These are phyloP conservation scores for Hanseniaspora mollemarum DNA, from an alignment of 805 yeast genomes.

Conservation along the genomic window DNA sequence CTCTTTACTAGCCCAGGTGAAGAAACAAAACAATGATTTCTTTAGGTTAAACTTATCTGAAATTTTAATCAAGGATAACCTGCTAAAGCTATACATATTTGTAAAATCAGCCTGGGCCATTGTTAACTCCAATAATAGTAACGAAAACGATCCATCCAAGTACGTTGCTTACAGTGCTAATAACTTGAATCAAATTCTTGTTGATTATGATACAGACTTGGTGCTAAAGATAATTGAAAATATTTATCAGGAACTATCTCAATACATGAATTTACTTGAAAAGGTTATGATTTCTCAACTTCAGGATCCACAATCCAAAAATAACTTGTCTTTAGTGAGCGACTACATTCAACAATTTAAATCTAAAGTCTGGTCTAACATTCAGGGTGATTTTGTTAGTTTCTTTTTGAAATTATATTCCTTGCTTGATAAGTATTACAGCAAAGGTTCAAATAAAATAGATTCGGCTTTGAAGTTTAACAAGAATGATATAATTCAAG, in stretches of 20 bases:
- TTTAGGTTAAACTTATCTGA: slow-evolving; percentile 32
- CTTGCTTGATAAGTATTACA: slow-evolving; percentile 45
- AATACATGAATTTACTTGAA: slow-evolving; percentile 36
- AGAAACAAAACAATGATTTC: slow-evolving; percentile 10
- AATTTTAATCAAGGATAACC: slow-evolving; percentile 39
- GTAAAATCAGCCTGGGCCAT: slow-evolving; percentile 51
- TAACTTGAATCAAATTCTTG: slow-evolving; percentile 45
- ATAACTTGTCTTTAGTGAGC: slow-evolving; percentile 19
- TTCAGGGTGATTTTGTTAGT: slow-evolving; percentile 52
- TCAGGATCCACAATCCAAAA: slow-evolving; percentile 4
- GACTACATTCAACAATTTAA: slow-evolving; percentile 44
- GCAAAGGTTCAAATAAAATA: slow-evolving; percentile 29
- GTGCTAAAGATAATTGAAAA: slow-evolving; percentile 44
- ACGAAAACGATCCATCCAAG: slow-evolving; percentile 37
- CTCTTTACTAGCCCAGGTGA: not conserved
- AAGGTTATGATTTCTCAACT: slow-evolving; percentile 20
- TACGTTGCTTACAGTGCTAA: slow-evolving; percentile 55
- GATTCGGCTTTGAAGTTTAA: slow-evolving; percentile 38
- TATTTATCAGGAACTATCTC: slow-evolving; percentile 44
- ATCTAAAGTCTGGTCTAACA: slow-evolving; percentile 56
- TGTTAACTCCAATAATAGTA: slow-evolving; percentile 24
- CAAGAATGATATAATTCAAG: slow-evolving; percentile 45
- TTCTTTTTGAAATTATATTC: slow-evolving; percentile 44
- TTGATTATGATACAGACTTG: slow-evolving; percentile 48
- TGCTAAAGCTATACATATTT: slow-evolving; percentile 60